phyloP scores from a whole-genome alignment of 2,329 filamentous ascomycete species.

The Lachnum nothofagi region DNA sequence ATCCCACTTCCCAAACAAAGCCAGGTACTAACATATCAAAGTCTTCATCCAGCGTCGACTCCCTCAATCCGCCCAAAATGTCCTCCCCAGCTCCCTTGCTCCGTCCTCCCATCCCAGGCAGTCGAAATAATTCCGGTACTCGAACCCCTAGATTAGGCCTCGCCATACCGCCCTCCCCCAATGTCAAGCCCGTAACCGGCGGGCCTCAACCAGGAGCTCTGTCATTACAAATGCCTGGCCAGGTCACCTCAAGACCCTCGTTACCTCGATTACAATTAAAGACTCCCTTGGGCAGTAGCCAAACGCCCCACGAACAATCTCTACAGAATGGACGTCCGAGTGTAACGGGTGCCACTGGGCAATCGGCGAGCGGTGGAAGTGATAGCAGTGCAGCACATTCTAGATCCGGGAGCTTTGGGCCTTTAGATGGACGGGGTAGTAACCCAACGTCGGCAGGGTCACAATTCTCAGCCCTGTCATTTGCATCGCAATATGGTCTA shows the following conservation, averaged over 20 bases:
- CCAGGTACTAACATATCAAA: constrained; percentile 20
- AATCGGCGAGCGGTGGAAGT: constrained; percentile 70
- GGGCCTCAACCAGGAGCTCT: constrained; percentile 18
- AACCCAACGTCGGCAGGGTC: constrained; percentile 84
- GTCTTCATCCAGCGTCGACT: constrained; percentile 18
- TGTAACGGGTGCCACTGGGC: constrained; percentile 48
- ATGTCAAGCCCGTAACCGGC: constrained; percentile 63
- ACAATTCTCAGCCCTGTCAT: constrained; percentile 76
- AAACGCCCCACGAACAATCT: constrained; percentile 63
- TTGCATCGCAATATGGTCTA: constrained; percentile 68
- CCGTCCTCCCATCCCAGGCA: constrained; percentile 34
- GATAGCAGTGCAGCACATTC: constrained; percentile 76
- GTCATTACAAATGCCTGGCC: constrained; percentile 23
- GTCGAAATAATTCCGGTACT: constrained; percentile 27
- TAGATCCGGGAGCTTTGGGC: constrained; percentile 76
- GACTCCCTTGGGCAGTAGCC: constrained; percentile 79
- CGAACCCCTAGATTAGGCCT: constrained; percentile 58
- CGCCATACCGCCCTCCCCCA: constrained; percentile 84
- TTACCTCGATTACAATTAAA: constrained; percentile 79
- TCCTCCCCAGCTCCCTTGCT: constrained; percentile 34
- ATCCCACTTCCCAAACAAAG: constrained; percentile 4
- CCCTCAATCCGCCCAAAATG: constrained; percentile 27
- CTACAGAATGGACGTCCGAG: constrained; percentile 34
- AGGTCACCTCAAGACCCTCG: constrained; percentile 44
- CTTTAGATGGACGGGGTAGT: constrained; percentile 68